These are phyloP conservation scores for Calonectria fujianensis DNA, from an alignment of 2,329 filamentous ascomycete species.

Conservation along the genomic window DNA sequence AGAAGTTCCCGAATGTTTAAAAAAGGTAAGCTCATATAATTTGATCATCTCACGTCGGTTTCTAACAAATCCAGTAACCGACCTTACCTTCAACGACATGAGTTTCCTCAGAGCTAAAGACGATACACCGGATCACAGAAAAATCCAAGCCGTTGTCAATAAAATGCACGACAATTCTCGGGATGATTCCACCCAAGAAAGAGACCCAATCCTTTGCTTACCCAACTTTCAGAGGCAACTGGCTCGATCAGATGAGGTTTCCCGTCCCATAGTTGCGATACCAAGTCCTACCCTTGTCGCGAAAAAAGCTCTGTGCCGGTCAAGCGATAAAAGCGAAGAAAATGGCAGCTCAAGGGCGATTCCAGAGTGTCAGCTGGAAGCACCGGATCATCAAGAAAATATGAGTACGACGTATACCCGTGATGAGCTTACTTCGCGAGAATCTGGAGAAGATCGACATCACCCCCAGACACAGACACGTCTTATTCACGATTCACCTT, in stretches of 20 bases:
- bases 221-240: not conserved
- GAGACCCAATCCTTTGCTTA: not conserved
- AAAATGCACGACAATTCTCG: constrained; percentile 45
- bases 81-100: constrained; percentile 73
- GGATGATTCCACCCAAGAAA: constrained; percentile 1
- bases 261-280: not conserved
- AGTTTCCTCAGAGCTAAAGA: constrained; percentile 59
- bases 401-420: not conserved
- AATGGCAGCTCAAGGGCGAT: not conserved
- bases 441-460: not conserved
- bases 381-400: not conserved
- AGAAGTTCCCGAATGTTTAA: constrained; percentile 47
- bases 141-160: not conserved
- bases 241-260: not conserved
- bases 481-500: not conserved
- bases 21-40: constrained; percentile 43
- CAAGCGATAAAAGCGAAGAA: not conserved
- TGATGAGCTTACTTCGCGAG: not conserved
- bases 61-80: constrained; percentile 62
- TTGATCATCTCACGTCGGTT: constrained; percentile 18
- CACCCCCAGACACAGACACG: not conserved
- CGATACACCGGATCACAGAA: constrained; percentile 41
- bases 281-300: not conserved
- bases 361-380: too few relatives aligned
- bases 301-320: too few relatives aligned